Base-by-base conservation (phyloP, 2,329 filamentous ascomycete genomes). In the Ilyonectria robusta region DNA sequence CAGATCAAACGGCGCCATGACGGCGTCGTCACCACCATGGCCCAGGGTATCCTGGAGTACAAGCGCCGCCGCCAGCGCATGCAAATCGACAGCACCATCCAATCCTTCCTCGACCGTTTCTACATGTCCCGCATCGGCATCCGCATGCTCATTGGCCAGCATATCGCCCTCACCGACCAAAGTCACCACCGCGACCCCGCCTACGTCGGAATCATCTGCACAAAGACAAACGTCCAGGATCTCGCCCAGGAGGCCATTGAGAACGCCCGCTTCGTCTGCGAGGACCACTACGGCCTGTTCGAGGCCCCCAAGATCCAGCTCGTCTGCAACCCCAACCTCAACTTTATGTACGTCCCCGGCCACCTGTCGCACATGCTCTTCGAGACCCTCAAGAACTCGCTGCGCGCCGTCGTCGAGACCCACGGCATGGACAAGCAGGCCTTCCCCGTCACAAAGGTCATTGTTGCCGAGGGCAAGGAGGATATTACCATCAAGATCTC, bases 71-170 rank as follows among this genome's bases (percentile, higher is more conserved):
- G 94, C 69, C 96, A 99, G 86, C 91, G 96, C 60, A 96, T 98
- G 92, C 96, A 98, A 79, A 99, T 99, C 77, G 96, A 98, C 83
- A 92, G 95, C 80, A 97, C 95, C 75, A 98, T 99, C 66, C 96
- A 99, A 81, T 92, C 94, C 62, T 99, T 99, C 85, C 90, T 99
- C 72, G 96, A 99, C 83, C 93, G 96, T 66, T 99, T 99, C 83
- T 99, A 99, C 87, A 99, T 99, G 96, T 98, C 95, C 50, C 94
- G 96, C 70, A 99, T 99, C 78, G 96, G 96, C 72, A 99, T 99
- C 75, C 93, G 96, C 75, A 99, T 99, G 96, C 91, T 99, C 57
- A 98, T 99, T 76, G 96, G 96, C 59, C 96, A 99, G 81, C 96
- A 99, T 85, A 97, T 99, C 77, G 96, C 96, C 66, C 87, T 99